Base-by-base conservation (phyloP, 2,329 filamentous ascomycete species). In the Exophiala viscosa region DNA sequence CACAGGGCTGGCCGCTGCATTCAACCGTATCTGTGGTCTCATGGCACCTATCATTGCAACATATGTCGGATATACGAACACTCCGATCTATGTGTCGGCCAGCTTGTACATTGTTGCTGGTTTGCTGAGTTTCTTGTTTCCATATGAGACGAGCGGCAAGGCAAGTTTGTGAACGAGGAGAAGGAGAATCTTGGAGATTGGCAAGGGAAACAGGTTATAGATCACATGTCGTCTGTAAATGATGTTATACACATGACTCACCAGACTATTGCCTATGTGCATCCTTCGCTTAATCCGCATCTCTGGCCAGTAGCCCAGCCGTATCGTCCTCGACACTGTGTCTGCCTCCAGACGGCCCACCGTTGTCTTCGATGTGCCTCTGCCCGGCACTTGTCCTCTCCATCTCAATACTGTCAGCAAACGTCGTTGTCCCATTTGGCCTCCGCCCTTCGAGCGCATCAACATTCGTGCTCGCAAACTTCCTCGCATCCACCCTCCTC, bases 1-100 rank as follows among this genome's bases (percentile, higher is more conserved):
- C 5, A 89, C 88, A 62, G 86, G 85, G 1, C 77, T 90, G 36
- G 81, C 84, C 0, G 86, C 89, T 23, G 83, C 80, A 0, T 81
- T 80, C 55, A 90, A 89, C 60, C 76, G 86, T 1, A 66, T 89
- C 60, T 89, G 89, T 85, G 86, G 86, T 1, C 87, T 90, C 41
- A 62, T 89, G 50, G 84, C 81, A 6, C 84, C 86, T 0, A 77
- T 89, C 5, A 81, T 60, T 23, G 57, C 59, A 4, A 54, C 59
- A 13, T 54, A 54, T 44, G 48, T 54, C 9, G 52, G 52, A 10
- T 51, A 54, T 17, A 58, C 55, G 10, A 56, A 60, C 39, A 67
- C 65, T 2, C 68, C 68, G 0, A 68, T 70, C 17, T 70, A 62
- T 32, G 67, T 70, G n/a, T 70, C 67, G 41, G 68, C 67, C 0